Evolutionary conservation across 352 stramenopile genomes (phyloP), one percentile per base, ranked within the genome.

Genomic region (Elongisporangium prolatum): DNA sequence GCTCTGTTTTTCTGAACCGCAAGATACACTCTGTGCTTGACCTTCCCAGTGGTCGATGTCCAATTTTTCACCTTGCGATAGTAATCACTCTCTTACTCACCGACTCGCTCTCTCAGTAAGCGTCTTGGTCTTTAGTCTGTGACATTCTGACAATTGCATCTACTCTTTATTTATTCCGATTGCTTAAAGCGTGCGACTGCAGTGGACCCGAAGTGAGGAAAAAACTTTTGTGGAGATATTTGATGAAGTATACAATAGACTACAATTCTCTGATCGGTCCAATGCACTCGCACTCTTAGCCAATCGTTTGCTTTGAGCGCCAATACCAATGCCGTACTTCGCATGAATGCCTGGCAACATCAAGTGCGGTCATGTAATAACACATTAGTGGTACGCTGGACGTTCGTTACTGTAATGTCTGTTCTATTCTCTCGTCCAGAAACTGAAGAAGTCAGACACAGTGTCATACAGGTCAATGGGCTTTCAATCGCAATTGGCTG

Each of bases 231-330:
- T 87, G 69, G 79, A 89, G 78, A 80, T 77, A 62, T 68, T 82
- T 73, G 59, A 88, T 76, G 81, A 91, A 60, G 53, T 71, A 52
- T 60, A 80, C 75, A 77, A 90, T 83, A 68, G 82, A 91, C 82
- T 91, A 91, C 82, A 91, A 91, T 91, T 91, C 82, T 91, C 82
- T 89, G 82, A 91, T 91, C 82, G 80, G 89, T 88, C 59, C 63
- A 10, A 57, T 48, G 20, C 28, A 49, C 8, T 40, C 28, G 28
- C 28, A 40, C 28, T 14, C 8, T 34, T 8, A 34, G 25, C n/a
- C n/a, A n/a, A n/a, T n/a, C n/a, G n/a, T n/a, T n/a, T n/a, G n/a
- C n/a, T n/a, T n/a, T n/a, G n/a, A n/a, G n/a, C n/a, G n/a, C n/a
- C n/a, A n/a, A n/a, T n/a, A n/a, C n/a, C n/a, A n/a, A n/a, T n/a